Conservation (phyloP, 176 grass and related monocot genomes). For the Coix lacrymajobi region DNA sequence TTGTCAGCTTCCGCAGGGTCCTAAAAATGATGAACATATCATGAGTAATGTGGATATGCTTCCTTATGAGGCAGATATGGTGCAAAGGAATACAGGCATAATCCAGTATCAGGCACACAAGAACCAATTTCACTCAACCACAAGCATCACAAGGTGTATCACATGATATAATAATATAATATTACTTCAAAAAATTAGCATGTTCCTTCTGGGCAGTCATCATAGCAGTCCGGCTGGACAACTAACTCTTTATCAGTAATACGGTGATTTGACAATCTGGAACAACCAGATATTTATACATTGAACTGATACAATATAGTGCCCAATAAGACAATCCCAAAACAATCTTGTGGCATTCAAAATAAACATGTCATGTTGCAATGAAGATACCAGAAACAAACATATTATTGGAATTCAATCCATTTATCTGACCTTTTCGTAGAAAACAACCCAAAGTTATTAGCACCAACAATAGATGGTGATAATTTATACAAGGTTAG, state of each 20-base stretch:
- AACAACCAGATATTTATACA: not conserved
- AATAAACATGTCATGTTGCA: not conserved
- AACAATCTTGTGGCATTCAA: not conserved
- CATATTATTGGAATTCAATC: not conserved
- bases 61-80: not conserved
- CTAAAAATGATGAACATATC: constrained; percentile 40
- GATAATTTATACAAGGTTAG: not conserved
- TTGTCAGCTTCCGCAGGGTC: constrained; percentile 96
- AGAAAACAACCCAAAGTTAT: not conserved
- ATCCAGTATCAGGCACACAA: not conserved
- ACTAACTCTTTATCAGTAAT: not conserved
- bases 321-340: not conserved
- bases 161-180: not conserved
- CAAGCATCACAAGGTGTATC: not conserved
- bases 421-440: not conserved
- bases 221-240: not conserved
- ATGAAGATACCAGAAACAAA: not conserved
- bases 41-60: not conserved
- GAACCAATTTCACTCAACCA: not conserved
- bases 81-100: not conserved
- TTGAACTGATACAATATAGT: not conserved
- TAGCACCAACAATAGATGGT: not conserved
- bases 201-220: not conserved
- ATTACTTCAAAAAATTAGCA: not conserved
- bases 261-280: not conserved